Evolutionary conservation across 495 filamentous ascomycete genomes (phyloP).

Genomic region (Niebla homalea): DNA sequence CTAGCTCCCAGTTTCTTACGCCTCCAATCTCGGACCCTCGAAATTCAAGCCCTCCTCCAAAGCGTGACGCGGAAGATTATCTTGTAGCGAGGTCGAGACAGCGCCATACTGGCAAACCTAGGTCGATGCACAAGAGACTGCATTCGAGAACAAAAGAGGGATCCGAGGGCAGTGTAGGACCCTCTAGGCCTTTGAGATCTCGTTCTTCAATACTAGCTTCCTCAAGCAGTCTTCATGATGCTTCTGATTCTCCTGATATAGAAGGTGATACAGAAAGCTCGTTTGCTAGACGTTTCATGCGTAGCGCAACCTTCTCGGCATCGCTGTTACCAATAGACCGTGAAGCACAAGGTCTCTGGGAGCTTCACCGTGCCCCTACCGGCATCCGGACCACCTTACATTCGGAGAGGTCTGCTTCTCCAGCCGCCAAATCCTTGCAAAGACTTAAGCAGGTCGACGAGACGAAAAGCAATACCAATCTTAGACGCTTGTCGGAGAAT

Average conservation of each 20-base stretch:
- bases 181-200: not conserved
- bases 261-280: not conserved
- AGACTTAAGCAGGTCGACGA: not conserved
- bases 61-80: slow-evolving; percentile 12
- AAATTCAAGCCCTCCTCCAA: slow-evolving; percentile 12
- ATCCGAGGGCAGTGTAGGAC: not conserved
- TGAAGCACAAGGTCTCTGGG: not conserved
- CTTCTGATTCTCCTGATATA: not conserved
- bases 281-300: not conserved
- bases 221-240: not conserved
- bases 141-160: slow-evolving; percentile 1
- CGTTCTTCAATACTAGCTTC: not conserved
- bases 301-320: not conserved
- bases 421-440: not conserved
- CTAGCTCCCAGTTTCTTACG: slow-evolving; percentile 7
- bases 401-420: not conserved
- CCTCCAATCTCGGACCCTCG: slow-evolving; percentile 5
- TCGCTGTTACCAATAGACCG: too few species aligned
- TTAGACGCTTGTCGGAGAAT: not conserved
- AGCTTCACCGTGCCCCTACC: not conserved
- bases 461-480: not conserved
- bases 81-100: not conserved
- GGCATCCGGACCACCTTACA: not conserved
- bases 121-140: not conserved
- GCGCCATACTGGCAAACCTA: not conserved